Percentiles rank a stretch among this genome's conserved stretches.
These are phyloP conservation scores for Teratosphaeria epicoccoides DNA, from an alignment of 2,329 filamentous ascomycete genomes.

Conservation along the genomic window DNA sequence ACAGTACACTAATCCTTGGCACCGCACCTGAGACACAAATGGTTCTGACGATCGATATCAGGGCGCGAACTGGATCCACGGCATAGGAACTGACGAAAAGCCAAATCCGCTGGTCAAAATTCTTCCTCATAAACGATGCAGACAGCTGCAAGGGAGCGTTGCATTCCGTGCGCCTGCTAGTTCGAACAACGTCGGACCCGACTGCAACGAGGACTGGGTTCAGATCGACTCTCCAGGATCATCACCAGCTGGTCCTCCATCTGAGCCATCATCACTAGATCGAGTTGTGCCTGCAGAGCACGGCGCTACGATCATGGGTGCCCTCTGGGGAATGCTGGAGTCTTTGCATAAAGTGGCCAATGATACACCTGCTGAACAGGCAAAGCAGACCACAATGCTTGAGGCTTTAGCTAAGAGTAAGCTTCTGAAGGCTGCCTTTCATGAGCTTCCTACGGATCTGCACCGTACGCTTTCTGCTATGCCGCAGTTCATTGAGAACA, in stretches of 20 bases:
- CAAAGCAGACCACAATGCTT: conserved; percentile 11
- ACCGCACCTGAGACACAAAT: no score
- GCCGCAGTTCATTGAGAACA: conserved; percentile 16
- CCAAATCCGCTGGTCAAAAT: conserved; percentile 17
- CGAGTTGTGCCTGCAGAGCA: conserved; percentile 10
- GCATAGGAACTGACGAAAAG: conserved; percentile 12
- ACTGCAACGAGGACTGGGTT: conserved; percentile 7
- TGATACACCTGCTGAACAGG: conserved; percentile 4
- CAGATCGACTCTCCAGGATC: background rate
- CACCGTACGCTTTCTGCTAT: conserved; percentile 9
- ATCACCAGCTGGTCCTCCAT: background rate
- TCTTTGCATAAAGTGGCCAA: conserved; percentile 10
- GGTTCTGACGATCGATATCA: no score
- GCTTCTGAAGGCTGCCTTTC: conserved; percentile 8
- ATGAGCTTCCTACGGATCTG: conserved; percentile 9
- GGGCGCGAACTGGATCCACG: conserved; percentile 22
- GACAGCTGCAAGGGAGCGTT: conserved; percentile 10
- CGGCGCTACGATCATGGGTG: conserved; percentile 7
- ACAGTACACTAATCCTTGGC: no score
- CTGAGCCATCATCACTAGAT: background rate
- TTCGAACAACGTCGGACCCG: background rate
- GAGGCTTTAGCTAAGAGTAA: conserved; percentile 7
- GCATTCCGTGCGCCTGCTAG: conserved; percentile 7
- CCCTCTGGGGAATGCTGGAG: conserved; percentile 12
- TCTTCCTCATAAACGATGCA: conserved; percentile 12